Percentiles rank a stretch among this genome's conserved stretches.
Evolutionary conservation across 768 basidiomycete species (phyloP).

Genomic region (Pleurotus salmoneostramineus): DNA sequence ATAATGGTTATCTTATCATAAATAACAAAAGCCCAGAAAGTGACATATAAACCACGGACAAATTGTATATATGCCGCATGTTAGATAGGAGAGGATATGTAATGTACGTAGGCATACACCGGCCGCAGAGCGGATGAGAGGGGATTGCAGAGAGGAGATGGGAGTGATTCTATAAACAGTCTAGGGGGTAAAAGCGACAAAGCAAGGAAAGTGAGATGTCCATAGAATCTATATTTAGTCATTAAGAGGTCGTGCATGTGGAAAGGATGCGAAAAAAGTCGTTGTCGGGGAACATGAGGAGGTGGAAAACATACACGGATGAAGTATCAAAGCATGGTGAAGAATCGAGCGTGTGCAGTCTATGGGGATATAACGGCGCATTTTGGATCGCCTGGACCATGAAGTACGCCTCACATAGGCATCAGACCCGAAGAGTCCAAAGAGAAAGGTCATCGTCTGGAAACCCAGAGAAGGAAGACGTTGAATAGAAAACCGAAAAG

Average conservation of each 20-base stretch:
- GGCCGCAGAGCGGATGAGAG: not conserved
- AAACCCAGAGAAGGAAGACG: too few species aligned
- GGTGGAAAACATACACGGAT: not conserved
- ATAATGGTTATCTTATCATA: constrained; percentile 1
- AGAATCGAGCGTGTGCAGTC: not conserved
- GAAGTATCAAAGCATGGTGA: not conserved
- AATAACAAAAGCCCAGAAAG: not conserved
- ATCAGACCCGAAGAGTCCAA: not conserved
- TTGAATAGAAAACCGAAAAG: not conserved
- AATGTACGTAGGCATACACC: constrained; percentile 2
- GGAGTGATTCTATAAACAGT: not conserved
- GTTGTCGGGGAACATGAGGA: not conserved
- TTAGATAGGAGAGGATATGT: not conserved
- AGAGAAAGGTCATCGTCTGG: too few species aligned
- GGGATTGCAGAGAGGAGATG: not conserved
- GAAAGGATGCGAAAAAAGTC: not conserved
- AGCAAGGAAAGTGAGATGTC: not conserved
- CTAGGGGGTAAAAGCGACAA: not conserved
- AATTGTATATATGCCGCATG: constrained; percentile 1
- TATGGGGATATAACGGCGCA: not conserved
- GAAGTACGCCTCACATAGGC: not conserved
- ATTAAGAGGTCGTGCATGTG: not conserved
- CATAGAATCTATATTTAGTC: not conserved
- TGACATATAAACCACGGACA: not conserved
- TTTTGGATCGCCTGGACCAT: not conserved